These are phyloP conservation scores for Pholiota molesta DNA, from an alignment of 768 basidiomycete species.

Conservation along the genomic window DNA sequence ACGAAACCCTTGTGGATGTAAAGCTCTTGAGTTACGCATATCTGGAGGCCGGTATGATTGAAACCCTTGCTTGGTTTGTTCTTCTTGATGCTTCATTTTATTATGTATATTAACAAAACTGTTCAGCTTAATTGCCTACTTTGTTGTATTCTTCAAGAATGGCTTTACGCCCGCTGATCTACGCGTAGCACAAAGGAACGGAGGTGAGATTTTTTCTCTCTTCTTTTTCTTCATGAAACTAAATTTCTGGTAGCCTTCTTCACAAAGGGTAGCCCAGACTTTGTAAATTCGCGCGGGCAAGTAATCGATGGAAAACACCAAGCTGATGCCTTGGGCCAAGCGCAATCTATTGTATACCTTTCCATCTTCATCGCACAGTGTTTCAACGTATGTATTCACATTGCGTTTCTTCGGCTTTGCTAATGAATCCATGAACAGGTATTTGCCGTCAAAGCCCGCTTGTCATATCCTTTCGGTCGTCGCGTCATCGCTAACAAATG, in stretches of 20 bases:
- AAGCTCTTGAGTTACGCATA: slow-evolving; percentile 70
- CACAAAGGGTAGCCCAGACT: slow-evolving; percentile 49
- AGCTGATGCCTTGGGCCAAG: slow-evolving; percentile 59
- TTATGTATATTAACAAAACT: neutral
- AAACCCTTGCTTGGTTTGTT: slow-evolving; percentile 56
- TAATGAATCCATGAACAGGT: slow-evolving; percentile 36
- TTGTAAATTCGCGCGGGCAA: slow-evolving; percentile 56
- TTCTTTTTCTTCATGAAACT: neutral
- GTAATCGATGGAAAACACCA: slow-evolving; percentile 48
- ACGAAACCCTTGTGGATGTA: slow-evolving; percentile 62
- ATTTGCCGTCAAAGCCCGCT: slow-evolving; percentile 67
- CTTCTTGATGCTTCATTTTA: neutral
- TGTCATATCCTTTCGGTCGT: slow-evolving; percentile 66
- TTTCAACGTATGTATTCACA: slow-evolving; percentile 52
- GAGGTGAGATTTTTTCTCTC: slow-evolving; percentile 28
- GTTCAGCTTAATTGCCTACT: slow-evolving; percentile 60
- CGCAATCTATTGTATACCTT: slow-evolving; percentile 69
- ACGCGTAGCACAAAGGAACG: slow-evolving; percentile 46
- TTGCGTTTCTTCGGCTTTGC: neutral
- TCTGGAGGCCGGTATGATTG: slow-evolving; percentile 65
- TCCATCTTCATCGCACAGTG: slow-evolving; percentile 70
- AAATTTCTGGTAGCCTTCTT: slow-evolving; percentile 44
- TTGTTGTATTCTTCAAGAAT: slow-evolving; percentile 64
- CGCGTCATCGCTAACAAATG: slow-evolving; percentile 58
- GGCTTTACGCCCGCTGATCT: slow-evolving; percentile 67